A percentile compares a stretch with the other conserved stretches of the same genome.
Conservation (phyloP, 169 alveolate genomes). For the Plasmodium cynomolgi region DNA sequence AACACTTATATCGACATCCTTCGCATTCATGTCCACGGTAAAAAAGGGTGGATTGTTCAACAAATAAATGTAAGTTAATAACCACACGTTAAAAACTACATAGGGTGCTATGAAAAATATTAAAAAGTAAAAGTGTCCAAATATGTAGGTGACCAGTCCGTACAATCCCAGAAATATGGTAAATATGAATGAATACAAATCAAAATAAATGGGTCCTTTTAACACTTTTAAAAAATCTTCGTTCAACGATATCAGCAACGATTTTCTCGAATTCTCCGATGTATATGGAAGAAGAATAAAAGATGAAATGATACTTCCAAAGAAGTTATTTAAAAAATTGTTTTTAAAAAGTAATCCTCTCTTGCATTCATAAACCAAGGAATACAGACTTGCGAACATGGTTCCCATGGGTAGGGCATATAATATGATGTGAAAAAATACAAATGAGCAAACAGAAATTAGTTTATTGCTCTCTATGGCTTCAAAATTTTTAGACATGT, state of each 20-base stretch:
- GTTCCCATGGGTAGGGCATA: constrained; percentile 75
- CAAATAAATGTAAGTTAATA: constrained; percentile 53
- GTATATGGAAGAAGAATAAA: constrained; percentile 56
- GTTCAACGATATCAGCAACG: constrained; percentile 38
- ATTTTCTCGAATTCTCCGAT: constrained; percentile 53
- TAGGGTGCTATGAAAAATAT: constrained; percentile 59
- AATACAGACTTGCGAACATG: constrained; percentile 67
- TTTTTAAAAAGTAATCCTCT: constrained; percentile 59
- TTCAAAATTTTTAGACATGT: constrained; percentile 25
- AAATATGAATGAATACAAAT: constrained; percentile 46
- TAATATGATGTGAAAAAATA: constrained; percentile 61
- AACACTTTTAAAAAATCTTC: constrained; percentile 64
- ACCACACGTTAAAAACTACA: constrained; percentile 56
- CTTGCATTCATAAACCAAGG: constrained; percentile 64
- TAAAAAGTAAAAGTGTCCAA: constrained; percentile 58
- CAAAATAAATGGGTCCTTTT: constrained; percentile 73
- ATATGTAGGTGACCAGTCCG: constrained; percentile 24
- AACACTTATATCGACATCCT: constrained; percentile 65
- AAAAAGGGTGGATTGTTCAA: constrained; percentile 57
- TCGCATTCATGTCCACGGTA: constrained; percentile 36
- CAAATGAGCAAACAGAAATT: neutral
- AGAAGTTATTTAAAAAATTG: constrained; percentile 15
- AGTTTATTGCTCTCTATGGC: neutral
- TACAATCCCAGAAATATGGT: constrained; percentile 34
- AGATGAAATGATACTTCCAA: constrained; percentile 69